Evolutionary conservation across 2,329 filamentous ascomycete genomes (phyloP).

Genomic region (Fusarium sp.): DNA sequence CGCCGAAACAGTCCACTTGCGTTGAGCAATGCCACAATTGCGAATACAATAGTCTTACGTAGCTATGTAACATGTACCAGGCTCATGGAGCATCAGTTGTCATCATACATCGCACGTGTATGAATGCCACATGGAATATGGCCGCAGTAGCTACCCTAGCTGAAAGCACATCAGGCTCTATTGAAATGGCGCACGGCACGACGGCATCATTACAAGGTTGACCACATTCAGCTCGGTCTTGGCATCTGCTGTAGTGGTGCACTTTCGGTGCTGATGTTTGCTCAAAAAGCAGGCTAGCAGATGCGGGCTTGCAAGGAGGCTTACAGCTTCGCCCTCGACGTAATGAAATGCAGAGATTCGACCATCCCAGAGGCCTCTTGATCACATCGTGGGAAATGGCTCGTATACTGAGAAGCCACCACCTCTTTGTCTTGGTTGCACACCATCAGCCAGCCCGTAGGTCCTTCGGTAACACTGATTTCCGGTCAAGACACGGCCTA

Average conservation of each 20-base stretch:
- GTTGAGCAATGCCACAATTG: not conserved
- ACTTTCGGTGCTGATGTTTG: not conserved
- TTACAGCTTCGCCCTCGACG: not conserved
- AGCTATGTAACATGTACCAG: not conserved
- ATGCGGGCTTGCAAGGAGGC: not conserved
- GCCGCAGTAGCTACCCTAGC: not conserved
- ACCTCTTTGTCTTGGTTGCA: not conserved
- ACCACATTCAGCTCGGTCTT: not conserved
- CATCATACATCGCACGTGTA: not conserved
- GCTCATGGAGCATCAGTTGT: not conserved
- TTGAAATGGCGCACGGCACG: not conserved
- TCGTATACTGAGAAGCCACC: not conserved
- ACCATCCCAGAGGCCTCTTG: not conserved
- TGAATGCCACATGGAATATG: not conserved
- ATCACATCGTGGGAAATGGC: not conserved
- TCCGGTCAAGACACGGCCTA: not conserved
- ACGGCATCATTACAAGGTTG: not conserved
- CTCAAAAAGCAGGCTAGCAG: not conserved
- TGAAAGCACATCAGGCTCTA: not conserved
- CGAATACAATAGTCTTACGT: not conserved
- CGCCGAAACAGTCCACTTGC: not conserved
- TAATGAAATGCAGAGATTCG: not conserved
- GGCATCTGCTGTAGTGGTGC: not conserved
- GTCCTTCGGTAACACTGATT: not conserved
- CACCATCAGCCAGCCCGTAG: not conserved